These are phyloP conservation scores for Tylopilus subfusipes DNA, from an alignment of 768 basidiomycete species.

Conservation along the genomic window DNA sequence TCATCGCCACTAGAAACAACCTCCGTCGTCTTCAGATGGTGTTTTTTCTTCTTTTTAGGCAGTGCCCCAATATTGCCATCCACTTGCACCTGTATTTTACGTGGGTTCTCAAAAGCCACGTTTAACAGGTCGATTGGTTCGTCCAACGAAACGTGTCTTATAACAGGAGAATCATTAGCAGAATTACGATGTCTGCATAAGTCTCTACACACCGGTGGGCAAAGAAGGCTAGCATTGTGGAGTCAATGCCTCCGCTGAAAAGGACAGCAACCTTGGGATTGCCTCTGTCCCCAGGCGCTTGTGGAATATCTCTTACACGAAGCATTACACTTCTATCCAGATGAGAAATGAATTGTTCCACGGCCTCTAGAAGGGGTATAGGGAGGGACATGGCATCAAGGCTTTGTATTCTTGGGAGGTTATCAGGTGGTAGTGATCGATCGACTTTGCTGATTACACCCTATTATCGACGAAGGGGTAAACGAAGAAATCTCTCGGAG, in stretches of 20 bases:
- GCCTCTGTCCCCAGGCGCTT: slow-evolving; percentile 33
- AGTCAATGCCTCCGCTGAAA: slow-evolving; percentile 97
- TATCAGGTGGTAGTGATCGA: slow-evolving; percentile 42
- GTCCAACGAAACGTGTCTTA: slow-evolving; percentile 63
- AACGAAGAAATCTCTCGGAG: not conserved
- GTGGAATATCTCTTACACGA: slow-evolving; percentile 67
- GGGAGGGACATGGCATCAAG: slow-evolving; percentile 28
- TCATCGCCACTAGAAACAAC: not conserved
- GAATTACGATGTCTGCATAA: not conserved
- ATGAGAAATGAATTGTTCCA: slow-evolving; percentile 49
- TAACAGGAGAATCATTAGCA: not conserved
- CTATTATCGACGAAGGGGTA: slow-evolving; percentile 30
- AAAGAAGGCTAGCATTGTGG: slow-evolving; percentile 75
- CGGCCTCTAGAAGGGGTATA: slow-evolving; percentile 32
- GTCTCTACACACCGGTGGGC: slow-evolving; percentile 58
- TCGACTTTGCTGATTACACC: slow-evolving; percentile 46
- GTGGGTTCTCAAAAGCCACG: slow-evolving; percentile 95
- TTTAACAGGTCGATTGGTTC: slow-evolving; percentile 93
- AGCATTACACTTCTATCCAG: slow-evolving; percentile 67
- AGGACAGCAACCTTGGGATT: slow-evolving; percentile 73
- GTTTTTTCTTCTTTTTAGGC: slow-evolving; percentile 44
- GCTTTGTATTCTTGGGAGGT: slow-evolving; percentile 30
- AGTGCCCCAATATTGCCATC: slow-evolving; percentile 45
- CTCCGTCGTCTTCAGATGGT: slow-evolving; percentile 11
- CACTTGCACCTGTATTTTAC: slow-evolving; percentile 53